A percentile compares a stretch with the other conserved stretches of the same genome.
phyloP scores from a whole-genome alignment of 352 stramenopile genomes.

The Pythium plurisporium region DNA sequence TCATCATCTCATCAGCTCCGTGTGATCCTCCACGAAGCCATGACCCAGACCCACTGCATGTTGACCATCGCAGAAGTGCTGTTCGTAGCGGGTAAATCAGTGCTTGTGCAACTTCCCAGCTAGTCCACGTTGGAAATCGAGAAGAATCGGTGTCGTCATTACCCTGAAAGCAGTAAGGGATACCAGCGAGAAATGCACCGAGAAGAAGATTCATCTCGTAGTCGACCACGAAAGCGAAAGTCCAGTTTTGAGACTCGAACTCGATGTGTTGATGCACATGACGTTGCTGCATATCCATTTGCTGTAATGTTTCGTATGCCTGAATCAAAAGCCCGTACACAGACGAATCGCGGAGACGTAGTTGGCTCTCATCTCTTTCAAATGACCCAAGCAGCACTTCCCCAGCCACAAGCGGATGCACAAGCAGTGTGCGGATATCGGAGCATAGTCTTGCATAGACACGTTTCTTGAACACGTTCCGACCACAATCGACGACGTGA shows the following conservation, averaged over 20 bases:
- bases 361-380: not conserved
- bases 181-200: conserved; percentile 51
- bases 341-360: conserved; percentile 19
- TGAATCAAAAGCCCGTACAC: conserved; percentile 59
- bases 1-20: not conserved
- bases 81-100: conserved; percentile 29
- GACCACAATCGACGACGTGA: conserved; percentile 57
- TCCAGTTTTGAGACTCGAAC: conserved; percentile 83
- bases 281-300: conserved; percentile 78
- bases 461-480: conserved; percentile 72
- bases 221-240: conserved; percentile 75
- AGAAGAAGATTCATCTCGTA: conserved; percentile 81
- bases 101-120: conserved; percentile 34
- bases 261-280: conserved; percentile 70
- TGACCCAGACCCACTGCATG: conserved; percentile 3
- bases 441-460: conserved; percentile 78
- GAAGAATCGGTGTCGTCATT: not conserved
- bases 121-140: not conserved
- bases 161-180: conserved; percentile 47
- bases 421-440: conserved; percentile 68
- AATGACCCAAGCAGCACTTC: conserved; percentile 64
- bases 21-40: not conserved
- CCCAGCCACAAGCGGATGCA: conserved; percentile 57
- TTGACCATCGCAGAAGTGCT: conserved; percentile 7
- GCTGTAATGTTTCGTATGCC: conserved; percentile 58